Evolutionary conservation across 768 basidiomycete species (phyloP).

Genomic region (Xerocomellus amylosporus): DNA sequence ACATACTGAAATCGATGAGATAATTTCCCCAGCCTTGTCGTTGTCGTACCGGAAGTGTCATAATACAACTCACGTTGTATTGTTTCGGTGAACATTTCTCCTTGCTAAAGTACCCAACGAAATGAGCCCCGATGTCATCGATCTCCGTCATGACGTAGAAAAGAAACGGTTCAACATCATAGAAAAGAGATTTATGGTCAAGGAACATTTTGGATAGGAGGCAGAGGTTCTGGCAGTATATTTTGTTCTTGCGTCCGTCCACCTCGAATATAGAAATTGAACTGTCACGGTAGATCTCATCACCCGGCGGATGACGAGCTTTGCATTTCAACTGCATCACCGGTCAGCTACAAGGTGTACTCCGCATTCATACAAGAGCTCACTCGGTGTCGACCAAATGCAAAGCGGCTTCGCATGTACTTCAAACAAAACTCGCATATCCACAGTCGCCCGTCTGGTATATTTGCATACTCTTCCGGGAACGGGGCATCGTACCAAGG

Average conservation of each 20-base stretch:
- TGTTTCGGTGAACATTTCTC: constrained; percentile 96
- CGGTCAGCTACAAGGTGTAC: constrained; percentile 7
- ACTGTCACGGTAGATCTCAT: constrained; percentile 95
- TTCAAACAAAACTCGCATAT: constrained; percentile 98
- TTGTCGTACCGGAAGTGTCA: constrained; percentile 95
- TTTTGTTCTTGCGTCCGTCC: constrained; percentile 98
- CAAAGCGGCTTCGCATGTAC: constrained; percentile 94
- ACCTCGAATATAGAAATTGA: constrained; percentile 92
- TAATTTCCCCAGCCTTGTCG: constrained; percentile 96
- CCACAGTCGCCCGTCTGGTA: constrained; percentile 91
- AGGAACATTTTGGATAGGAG: constrained; percentile 98
- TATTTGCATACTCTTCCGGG: constrained; percentile 92
- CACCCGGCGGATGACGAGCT: constrained; percentile 91
- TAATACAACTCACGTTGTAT: constrained; percentile 98
- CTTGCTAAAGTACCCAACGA: constrained; percentile 98
- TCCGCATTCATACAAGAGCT: constrained; percentile 29
- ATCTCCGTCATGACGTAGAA: constrained; percentile 97
- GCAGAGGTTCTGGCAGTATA: constrained; percentile 98
- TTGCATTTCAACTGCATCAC: constrained; percentile 85
- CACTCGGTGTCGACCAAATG: constrained; percentile 81
- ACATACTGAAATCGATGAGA: constrained; percentile 93
- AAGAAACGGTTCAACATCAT: constrained; percentile 98
- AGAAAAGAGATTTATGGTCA: constrained; percentile 97
- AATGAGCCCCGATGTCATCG: constrained; percentile 86
- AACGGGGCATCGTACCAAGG: constrained; percentile 99